These are phyloP conservation scores for Magnaporthiopsis rhizophila DNA, from an alignment of 2,329 filamentous ascomycete genomes.

Conservation along the genomic window DNA sequence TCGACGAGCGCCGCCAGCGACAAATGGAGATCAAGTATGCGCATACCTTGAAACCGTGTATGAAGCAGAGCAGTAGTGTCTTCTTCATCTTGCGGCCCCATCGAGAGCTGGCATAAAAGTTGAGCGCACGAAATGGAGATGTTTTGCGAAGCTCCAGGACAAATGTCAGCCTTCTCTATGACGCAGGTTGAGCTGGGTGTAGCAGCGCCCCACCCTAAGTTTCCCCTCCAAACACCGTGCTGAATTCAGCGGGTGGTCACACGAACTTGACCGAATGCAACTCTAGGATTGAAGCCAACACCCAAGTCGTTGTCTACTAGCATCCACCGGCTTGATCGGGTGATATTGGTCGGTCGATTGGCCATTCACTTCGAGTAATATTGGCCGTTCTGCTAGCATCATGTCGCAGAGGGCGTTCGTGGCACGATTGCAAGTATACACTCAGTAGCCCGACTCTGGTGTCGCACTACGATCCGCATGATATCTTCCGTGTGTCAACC, in stretches of 20 bases:
- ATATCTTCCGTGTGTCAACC: neutral
- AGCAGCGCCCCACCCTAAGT: neutral
- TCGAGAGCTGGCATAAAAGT: neutral
- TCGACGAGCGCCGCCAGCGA: neutral
- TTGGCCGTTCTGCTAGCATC: too few relatives aligned
- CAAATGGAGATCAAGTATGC: neutral
- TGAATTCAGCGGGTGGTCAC: neutral
- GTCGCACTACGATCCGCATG: neutral
- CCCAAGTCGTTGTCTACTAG: too few relatives aligned
- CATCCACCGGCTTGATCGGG: too few relatives aligned
- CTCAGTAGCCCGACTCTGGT: neutral
- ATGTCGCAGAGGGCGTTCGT: too few relatives aligned
- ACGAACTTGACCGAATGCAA: neutral
- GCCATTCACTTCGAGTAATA: neutral
- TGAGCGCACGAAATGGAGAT: neutral
- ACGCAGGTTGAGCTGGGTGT: neutral
- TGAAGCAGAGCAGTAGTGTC: constrained; percentile 73
- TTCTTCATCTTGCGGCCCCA: constrained; percentile 53
- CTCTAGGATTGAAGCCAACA: neutral
- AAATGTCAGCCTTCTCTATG: neutral
- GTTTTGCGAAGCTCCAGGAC: neutral
- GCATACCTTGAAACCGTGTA: constrained; percentile 75
- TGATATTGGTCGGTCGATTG: neutral
- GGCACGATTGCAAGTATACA: neutral
- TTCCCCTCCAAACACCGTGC: neutral